phyloP scores from a whole-genome alignment of 306 rosid genomes.

The Arachis stenosperma region DNA sequence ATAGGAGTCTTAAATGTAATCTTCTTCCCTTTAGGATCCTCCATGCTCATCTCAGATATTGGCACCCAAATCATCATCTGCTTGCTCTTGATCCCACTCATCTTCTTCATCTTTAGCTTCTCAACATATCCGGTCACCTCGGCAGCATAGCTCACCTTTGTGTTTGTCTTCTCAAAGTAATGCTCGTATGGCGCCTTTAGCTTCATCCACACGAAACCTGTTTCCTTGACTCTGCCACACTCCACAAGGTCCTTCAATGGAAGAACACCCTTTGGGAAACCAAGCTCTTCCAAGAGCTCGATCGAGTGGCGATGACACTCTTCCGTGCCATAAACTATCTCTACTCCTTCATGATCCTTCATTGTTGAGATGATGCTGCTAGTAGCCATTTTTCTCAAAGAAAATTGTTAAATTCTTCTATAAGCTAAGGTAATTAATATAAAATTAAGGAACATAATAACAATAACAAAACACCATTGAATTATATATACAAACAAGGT shows the following conservation, averaged over 20 bases:
- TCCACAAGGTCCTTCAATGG: constrained; percentile 72
- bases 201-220: constrained; percentile 88
- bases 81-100: constrained; percentile 80
- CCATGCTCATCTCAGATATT: constrained; percentile 67
- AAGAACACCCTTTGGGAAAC: constrained; percentile 77
- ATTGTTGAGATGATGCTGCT: not conserved
- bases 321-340: constrained; percentile 63
- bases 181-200: constrained; percentile 73
- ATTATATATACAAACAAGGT: too few relatives aligned
- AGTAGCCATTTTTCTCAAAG: constrained; percentile 36
- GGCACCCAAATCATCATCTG: constrained; percentile 81
- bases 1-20: constrained; percentile 67
- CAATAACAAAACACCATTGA: too few relatives aligned
- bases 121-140: constrained; percentile 84
- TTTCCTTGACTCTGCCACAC: constrained; percentile 76
- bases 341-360: constrained; percentile 66
- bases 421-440: not conserved
- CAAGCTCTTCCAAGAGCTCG: constrained; percentile 66
- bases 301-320: constrained; percentile 57
- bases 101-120: constrained; percentile 76
- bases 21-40: constrained; percentile 49
- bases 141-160: constrained; percentile 61
- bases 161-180: constrained; percentile 52
- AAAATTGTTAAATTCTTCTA: not conserved
- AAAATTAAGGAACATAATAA: not conserved